Percentiles rank a stretch among this genome's conserved stretches.
phyloP scores from a whole-genome alignment of 768 basidiomycete species.

The Phaeotremella fagi region DNA sequence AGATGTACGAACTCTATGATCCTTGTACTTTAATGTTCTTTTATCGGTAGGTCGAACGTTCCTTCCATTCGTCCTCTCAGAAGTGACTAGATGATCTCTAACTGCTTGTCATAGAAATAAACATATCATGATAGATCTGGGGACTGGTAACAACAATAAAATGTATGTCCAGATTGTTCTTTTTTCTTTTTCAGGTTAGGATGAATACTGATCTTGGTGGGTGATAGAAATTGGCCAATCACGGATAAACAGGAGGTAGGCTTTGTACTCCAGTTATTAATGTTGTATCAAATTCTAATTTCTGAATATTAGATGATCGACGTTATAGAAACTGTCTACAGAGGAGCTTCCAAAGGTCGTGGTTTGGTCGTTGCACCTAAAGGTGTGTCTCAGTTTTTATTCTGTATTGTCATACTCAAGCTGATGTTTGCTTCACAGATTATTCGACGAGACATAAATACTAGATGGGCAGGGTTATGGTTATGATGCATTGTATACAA shows the following conservation, averaged over 20 bases:
- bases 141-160: constrained; percentile 99
- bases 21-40: constrained; percentile 97
- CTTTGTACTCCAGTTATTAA: neutral
- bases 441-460: constrained; percentile 79
- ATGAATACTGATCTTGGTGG: too few species aligned
- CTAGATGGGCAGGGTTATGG: constrained; percentile 50
- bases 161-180: constrained; percentile 60
- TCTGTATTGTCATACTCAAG: neutral
- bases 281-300: too few species aligned
- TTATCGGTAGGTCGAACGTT: constrained; percentile 64
- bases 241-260: constrained; percentile 94
- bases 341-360: constrained; percentile 94
- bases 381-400: constrained; percentile 64
- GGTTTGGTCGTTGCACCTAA: constrained; percentile 96
- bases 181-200: neutral
- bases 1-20: constrained; percentile 99
- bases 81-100: neutral
- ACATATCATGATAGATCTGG: constrained; percentile 99
- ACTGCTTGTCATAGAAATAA: constrained; percentile 64
- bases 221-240: constrained; percentile 95
- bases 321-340: constrained; percentile 95
- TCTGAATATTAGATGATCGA: constrained; percentile 94
- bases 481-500: neutral
- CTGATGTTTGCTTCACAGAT: constrained; percentile 51
- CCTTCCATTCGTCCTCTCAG: constrained; percentile 1